These are phyloP conservation scores for Eucalyptus erythrocorys DNA, from an alignment of 345 rosid species.

Conservation along the genomic window DNA sequence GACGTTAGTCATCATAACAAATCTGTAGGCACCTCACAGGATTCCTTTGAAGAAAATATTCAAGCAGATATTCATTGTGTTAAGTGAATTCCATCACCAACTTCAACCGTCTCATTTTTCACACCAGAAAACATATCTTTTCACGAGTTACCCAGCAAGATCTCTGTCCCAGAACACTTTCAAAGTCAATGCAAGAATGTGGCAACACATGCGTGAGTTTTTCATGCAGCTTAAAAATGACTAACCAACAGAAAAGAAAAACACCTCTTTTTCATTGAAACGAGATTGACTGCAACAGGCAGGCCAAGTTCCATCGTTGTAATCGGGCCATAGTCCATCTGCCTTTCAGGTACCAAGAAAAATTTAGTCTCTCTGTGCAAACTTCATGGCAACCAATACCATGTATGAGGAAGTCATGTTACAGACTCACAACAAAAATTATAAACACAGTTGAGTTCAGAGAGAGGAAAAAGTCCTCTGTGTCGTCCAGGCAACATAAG, in stretches of 20 bases:
- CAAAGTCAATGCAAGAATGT: neutral
- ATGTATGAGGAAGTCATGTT: neutral
- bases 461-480: neutral
- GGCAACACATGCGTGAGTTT: neutral
- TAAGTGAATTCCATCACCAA: neutral
- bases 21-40: neutral
- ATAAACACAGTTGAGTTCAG: neutral
- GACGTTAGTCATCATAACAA: neutral
- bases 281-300: constrained; percentile 51
- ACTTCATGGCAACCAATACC: neutral
- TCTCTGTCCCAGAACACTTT: neutral
- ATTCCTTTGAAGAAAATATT: neutral
- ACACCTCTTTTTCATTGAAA: constrained; percentile 68
- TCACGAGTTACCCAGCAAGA: neutral
- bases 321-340: constrained; percentile 99
- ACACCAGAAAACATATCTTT: neutral
- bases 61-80: neutral
- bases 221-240: neutral
- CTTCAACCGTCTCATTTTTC: neutral
- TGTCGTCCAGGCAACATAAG: neutral
- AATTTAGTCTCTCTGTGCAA: neutral
- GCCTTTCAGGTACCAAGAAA: neutral
- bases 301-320: constrained; percentile 93
- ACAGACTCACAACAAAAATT: neutral
- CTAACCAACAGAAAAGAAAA: neutral